These are phyloP conservation scores for Diaporthe vexans DNA, from an alignment of 2,329 filamentous ascomycete genomes.

Conservation along the genomic window DNA sequence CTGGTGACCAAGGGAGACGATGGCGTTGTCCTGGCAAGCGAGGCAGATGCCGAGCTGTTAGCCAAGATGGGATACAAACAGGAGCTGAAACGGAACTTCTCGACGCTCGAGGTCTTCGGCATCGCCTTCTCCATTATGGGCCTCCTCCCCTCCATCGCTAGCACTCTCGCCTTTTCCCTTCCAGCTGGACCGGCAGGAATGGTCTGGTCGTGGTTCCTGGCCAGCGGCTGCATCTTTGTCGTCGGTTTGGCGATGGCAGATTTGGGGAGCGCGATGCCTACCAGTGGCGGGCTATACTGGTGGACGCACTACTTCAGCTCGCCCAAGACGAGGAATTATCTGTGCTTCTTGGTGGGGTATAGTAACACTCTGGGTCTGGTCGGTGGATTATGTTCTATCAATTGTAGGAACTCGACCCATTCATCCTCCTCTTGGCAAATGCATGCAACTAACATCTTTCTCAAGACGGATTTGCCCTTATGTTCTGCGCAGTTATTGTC, in stretches of 20 bases:
- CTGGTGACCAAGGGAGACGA: slow-evolving; percentile 41
- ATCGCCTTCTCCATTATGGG: slow-evolving; percentile 74
- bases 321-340: slow-evolving; percentile 66
- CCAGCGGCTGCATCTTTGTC: slow-evolving; percentile 69
- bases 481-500: slow-evolving; percentile 71
- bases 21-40: slow-evolving; percentile 45
- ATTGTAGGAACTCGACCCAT: slow-evolving; percentile 54
- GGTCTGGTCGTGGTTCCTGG: slow-evolving; percentile 75
- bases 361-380: slow-evolving; percentile 72
- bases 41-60: slow-evolving; percentile 41
- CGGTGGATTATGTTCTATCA: slow-evolving; percentile 73
- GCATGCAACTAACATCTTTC: slow-evolving; percentile 42
- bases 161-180: slow-evolving; percentile 70
- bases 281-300: slow-evolving; percentile 64
- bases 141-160: slow-evolving; percentile 71
- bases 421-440: neutral
- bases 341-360: slow-evolving; percentile 73
- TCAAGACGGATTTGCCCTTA: slow-evolving; percentile 62
- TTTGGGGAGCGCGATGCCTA: slow-evolving; percentile 69
- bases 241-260: slow-evolving; percentile 72
- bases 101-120: slow-evolving; percentile 73
- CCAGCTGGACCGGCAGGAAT: slow-evolving; percentile 72
- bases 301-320: slow-evolving; percentile 67
- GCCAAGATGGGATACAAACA: slow-evolving; percentile 59
- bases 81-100: slow-evolving; percentile 73